Percentiles rank a stretch among this genome's conserved stretches.
Conservation (phyloP, 495 filamentous ascomycete species). For the Aspergillus haitiensis region DNA sequence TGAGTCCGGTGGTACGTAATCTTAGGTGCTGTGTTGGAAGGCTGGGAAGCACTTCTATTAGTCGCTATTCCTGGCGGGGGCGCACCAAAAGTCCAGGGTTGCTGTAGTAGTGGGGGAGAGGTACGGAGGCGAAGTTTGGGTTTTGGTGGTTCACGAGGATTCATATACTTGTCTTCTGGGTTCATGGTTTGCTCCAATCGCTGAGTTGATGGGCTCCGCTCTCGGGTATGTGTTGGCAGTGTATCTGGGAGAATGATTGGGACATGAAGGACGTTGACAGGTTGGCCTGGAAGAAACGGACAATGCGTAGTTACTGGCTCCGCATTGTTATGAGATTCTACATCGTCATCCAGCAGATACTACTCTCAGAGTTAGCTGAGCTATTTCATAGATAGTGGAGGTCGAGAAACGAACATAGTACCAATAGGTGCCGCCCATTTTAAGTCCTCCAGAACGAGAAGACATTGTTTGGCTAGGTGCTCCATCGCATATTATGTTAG, state of each 20-base stretch:
- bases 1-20: slow-evolving; percentile 16
- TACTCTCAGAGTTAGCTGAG: slow-evolving; percentile 36
- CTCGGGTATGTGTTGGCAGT: slow-evolving; percentile 37
- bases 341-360: slow-evolving; percentile 76
- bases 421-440: slow-evolving; percentile 92
- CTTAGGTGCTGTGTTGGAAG: slow-evolving; percentile 33
- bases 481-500: slow-evolving; percentile 82
- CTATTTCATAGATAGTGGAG: not conserved
- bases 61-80: slow-evolving; percentile 31
- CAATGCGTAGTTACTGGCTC: slow-evolving; percentile 75
- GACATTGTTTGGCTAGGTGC: slow-evolving; percentile 49
- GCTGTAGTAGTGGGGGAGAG: slow-evolving; percentile 52
- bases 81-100: slow-evolving; percentile 30
- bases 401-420: slow-evolving; percentile 69
- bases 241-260: slow-evolving; percentile 63
- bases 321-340: slow-evolving; percentile 69
- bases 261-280: slow-evolving; percentile 77
- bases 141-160: slow-evolving; percentile 62
- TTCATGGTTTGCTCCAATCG: slow-evolving; percentile 68
- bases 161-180: slow-evolving; percentile 71
- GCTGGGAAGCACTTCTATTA: slow-evolving; percentile 40
- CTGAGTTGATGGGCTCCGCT: slow-evolving; percentile 38
- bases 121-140: slow-evolving; percentile 55
- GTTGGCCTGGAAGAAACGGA: slow-evolving; percentile 82
- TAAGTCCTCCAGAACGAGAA: slow-evolving; percentile 74